Conservation (phyloP, 371 early-diverging fungal species). For the Rhizomucor miehei region DNA sequence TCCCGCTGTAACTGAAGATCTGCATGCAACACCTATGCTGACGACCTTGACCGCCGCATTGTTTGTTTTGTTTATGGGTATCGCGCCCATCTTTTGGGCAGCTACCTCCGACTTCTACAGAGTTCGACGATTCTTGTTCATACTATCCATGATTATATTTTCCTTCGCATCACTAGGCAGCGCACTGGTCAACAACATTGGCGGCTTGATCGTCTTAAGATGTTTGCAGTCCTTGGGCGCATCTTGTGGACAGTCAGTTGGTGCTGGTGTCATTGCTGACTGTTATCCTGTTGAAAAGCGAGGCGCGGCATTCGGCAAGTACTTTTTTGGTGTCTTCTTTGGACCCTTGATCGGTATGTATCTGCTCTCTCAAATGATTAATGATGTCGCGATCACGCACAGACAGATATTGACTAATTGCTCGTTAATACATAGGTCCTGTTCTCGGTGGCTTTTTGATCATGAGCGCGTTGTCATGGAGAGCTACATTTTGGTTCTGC, state of each 20-base stretch:
- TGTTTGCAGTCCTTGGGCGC: conserved; percentile 71
- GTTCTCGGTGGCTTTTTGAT: conserved; percentile 35
- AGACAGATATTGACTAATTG: conserved; percentile 29
- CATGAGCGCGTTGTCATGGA: conserved; percentile 43
- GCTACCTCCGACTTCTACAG: conserved; percentile 61
- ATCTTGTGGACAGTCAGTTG: conserved; percentile 51
- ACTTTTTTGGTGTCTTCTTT: conserved; percentile 52
- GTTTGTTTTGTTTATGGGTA: conserved; percentile 56
- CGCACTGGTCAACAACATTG: conserved; percentile 56
- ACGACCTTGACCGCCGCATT: conserved; percentile 56
- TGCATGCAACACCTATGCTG: conserved; percentile 43
- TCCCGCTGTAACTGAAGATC: conserved; percentile 42
- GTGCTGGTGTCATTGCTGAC: conserved; percentile 16
- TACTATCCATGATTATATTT: conserved; percentile 58
- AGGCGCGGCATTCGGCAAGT: conserved; percentile 39
- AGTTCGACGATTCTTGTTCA: conserved; percentile 56
- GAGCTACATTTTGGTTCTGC: conserved; percentile 63
- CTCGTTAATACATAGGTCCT: conserved; percentile 27
- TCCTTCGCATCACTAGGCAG: conserved; percentile 65
- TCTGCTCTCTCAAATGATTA: conserved; percentile 39
- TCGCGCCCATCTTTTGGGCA: conserved; percentile 65
- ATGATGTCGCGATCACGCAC: conserved; percentile 12
- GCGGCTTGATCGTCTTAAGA: conserved; percentile 61
- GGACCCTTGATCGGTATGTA: conserved; percentile 43
- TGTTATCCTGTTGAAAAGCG: conserved; percentile 27